A percentile compares a stretch with the other conserved stretches of the same genome.
Evolutionary conservation across 1,139 yeast species (phyloP).

Genomic region (Scheffersomyces lignicola): DNA sequence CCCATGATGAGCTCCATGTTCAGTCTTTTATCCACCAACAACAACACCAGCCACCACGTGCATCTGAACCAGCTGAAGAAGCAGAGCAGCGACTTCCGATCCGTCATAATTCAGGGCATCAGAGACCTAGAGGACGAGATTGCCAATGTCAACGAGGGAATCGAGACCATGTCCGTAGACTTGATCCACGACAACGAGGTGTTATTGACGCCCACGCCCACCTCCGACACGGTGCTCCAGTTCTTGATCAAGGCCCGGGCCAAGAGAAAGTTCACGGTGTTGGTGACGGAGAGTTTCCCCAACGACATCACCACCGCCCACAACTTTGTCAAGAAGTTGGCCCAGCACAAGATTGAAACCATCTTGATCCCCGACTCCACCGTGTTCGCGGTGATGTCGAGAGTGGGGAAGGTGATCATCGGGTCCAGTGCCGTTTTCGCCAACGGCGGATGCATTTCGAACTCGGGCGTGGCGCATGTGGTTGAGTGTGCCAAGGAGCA

Average conservation of each 20-base stretch:
- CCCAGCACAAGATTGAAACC: slow-evolving; percentile 86
- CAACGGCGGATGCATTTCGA: slow-evolving; percentile 91
- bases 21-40: slow-evolving; percentile 61
- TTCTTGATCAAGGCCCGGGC: slow-evolving; percentile 84
- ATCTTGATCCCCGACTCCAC: slow-evolving; percentile 92
- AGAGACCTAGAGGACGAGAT: slow-evolving; percentile 93
- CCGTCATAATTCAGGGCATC: slow-evolving; percentile 90
- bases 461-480: slow-evolving; percentile 88
- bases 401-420: slow-evolving; percentile 93
- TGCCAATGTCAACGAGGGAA: slow-evolving; percentile 83
- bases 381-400: slow-evolving; percentile 92
- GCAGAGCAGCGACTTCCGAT: slow-evolving; percentile 67
- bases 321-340: slow-evolving; percentile 72
- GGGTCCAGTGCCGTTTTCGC: slow-evolving; percentile 93
- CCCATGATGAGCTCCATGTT: slow-evolving; percentile 86
- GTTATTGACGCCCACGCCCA: slow-evolving; percentile 90
- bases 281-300: slow-evolving; percentile 92
- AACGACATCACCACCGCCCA: slow-evolving; percentile 78
- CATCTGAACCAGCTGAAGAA: slow-evolving; percentile 34
- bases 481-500: slow-evolving; percentile 96
- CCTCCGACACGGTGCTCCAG: slow-evolving; percentile 83
- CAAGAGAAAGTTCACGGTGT: slow-evolving; percentile 87
- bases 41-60: slow-evolving; percentile 25
- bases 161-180: slow-evolving; percentile 87
- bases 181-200: slow-evolving; percentile 94